These are phyloP conservation scores for Sonneratia alba DNA, from an alignment of 345 rosid species.

Conservation along the genomic window DNA sequence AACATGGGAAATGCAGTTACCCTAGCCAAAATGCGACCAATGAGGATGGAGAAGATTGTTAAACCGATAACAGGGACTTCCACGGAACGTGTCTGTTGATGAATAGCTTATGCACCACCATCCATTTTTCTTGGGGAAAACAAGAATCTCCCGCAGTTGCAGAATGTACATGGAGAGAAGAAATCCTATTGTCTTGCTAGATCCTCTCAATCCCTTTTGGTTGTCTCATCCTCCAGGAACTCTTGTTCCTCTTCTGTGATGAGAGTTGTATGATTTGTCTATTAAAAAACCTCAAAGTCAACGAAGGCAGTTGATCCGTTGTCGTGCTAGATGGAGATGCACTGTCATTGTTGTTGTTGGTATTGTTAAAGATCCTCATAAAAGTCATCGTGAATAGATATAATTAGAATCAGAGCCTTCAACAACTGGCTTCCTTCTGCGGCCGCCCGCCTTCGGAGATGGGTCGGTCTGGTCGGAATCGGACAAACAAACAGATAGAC, in stretches of 20 bases:
- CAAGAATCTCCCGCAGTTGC: too few species aligned
- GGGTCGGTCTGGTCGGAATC: background rate
- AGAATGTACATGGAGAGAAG: too few species aligned
- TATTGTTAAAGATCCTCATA: background rate
- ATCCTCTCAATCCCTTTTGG: background rate
- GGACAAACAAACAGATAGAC: background rate
- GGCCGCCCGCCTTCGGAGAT: background rate
- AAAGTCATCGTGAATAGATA: too few species aligned
- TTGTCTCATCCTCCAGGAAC: too few species aligned
- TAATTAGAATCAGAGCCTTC: background rate
- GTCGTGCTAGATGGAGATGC: background rate
- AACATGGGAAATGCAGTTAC: too few species aligned
- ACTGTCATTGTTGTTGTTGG: too few species aligned
- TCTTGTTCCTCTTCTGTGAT: background rate
- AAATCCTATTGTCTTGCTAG: background rate
- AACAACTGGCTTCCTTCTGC: background rate
- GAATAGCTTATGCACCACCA: too few species aligned
- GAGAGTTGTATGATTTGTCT: background rate
- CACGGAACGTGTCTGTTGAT: too few species aligned
- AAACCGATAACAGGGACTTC: too few species aligned
- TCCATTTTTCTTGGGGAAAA: too few species aligned
- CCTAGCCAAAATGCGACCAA: too few species aligned
- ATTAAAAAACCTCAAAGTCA: background rate
- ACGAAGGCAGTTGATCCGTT: background rate
- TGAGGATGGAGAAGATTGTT: too few species aligned